Conservation (phyloP, 371 early-diverging fungal genomes). For the Choanephora cucurbitarum region DNA sequence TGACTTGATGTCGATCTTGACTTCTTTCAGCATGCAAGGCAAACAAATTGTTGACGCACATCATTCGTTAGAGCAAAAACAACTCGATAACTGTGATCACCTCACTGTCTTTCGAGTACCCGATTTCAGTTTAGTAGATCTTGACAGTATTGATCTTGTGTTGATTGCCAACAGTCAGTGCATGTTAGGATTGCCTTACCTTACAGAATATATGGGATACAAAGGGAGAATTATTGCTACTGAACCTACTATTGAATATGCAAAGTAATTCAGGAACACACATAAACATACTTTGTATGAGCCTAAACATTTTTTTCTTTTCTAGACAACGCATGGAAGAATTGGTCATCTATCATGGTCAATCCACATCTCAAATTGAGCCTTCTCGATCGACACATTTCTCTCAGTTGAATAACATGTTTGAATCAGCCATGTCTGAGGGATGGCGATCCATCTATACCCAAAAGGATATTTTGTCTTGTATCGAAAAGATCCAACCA, state of each 20-base stretch:
- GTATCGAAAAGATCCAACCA: slow-evolving; percentile 66
- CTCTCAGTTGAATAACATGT: slow-evolving; percentile 15
- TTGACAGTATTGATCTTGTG: slow-evolving; percentile 70
- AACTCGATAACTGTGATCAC: slow-evolving; percentile 22
- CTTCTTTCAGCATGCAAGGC: slow-evolving; percentile 15
- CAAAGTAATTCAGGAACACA: slow-evolving; percentile 37
- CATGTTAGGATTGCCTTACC: slow-evolving; percentile 78
- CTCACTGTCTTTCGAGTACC: slow-evolving; percentile 45
- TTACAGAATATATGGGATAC: slow-evolving; percentile 85
- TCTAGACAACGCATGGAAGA: slow-evolving; percentile 71
- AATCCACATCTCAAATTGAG: slow-evolving; percentile 20
- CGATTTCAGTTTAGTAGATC: slow-evolving; percentile 57
- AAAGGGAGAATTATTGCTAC: slow-evolving; percentile 81
- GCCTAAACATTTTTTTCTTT: background rate
- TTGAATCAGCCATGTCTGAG: slow-evolving; percentile 11
- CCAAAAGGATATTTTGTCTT: slow-evolving; percentile 57
- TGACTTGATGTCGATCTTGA: slow-evolving; percentile 15
- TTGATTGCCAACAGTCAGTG: slow-evolving; percentile 75
- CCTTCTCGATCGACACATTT: slow-evolving; percentile 27
- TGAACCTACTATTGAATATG: slow-evolving; percentile 81
- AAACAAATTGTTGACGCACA: slow-evolving; percentile 26
- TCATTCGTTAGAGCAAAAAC: slow-evolving; percentile 12
- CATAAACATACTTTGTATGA: too few species aligned
- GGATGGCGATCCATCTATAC: slow-evolving; percentile 60
- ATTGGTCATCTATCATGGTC: slow-evolving; percentile 57